phyloP scores from a whole-genome alignment of 1,284 basidiomycete genomes.

The Megacollybia platyphylla region DNA sequence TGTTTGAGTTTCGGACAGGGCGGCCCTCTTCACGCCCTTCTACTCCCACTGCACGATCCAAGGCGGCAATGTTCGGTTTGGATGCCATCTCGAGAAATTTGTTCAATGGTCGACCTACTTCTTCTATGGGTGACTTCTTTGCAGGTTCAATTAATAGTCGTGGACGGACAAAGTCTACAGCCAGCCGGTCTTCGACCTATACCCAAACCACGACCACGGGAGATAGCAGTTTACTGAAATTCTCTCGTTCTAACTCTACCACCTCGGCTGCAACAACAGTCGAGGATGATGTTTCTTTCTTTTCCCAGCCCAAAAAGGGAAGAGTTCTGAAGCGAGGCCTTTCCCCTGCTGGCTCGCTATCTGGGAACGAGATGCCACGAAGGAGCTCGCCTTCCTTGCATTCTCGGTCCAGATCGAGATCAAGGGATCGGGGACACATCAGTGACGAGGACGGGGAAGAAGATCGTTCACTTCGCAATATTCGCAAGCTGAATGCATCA shows the following conservation, averaged over 20 bases:
- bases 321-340: constrained; percentile 45
- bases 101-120: constrained; percentile 50
- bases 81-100: constrained; percentile 76
- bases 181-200: constrained; percentile 57
- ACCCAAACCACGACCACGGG: constrained; percentile 52
- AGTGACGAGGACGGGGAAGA: constrained; percentile 31
- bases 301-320: constrained; percentile 32
- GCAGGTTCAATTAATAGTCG: constrained; percentile 53
- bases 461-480: constrained; percentile 18
- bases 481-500: constrained; percentile 38
- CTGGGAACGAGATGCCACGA: constrained; percentile 25
- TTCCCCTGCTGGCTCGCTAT: constrained; percentile 37
- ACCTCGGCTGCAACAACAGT: constrained; percentile 49
- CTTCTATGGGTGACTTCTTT: constrained; percentile 56
- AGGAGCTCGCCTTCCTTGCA: constrained; percentile 18
- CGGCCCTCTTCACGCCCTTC: constrained; percentile 57
- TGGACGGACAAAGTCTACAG: constrained; percentile 49
- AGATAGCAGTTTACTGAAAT: constrained; percentile 53
- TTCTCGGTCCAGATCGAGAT: constrained; percentile 24
- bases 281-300: constrained; percentile 44
- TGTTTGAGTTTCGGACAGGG: constrained; percentile 75
- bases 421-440: constrained; percentile 26
- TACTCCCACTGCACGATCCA: constrained; percentile 70
- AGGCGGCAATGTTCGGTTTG: constrained; percentile 71
- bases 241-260: constrained; percentile 61